Base-by-base conservation (phyloP, 805 yeast species). In the Kodamaea neixiangensis region DNA sequence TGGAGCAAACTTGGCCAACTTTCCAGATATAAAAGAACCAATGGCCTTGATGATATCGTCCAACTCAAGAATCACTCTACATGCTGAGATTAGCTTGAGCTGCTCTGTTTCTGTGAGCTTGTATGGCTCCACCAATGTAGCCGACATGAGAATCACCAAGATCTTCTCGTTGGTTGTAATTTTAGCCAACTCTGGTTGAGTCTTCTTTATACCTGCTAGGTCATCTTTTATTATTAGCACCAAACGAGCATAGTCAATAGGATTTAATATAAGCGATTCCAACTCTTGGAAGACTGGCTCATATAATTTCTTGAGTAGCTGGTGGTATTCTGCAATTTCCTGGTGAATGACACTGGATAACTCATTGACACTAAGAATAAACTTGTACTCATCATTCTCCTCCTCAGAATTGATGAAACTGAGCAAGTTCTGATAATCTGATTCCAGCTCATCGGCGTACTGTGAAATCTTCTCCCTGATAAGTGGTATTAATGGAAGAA, bases 61-160 rank as follows among this genome's bases (percentile, higher is more conserved):
- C 10, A 89, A 68, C 7, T 71, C 68, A 3, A 78, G 47, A 1
- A 87, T 61, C 2, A 80, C 61, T 2, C 73, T 68, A 55, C 88
- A 80, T 0, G 83, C 79, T 4, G 68, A 65, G 3, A 60, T 17
- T 1, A 88, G 61, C 3, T 62, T 61, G 0, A 58, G 56, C 48
- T 81, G 55, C 46, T 77, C 78, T 0, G 58, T 54, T 0, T 59
- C 64, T 1, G 66, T 47, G 0, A 62, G 55, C 5, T 19, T 38
- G 15, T 38, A 20, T 2, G 51, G 48, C 14, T 45, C 39, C n/a
- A 38, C 34, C 25, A 48, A 79, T 19, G 78, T 61, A 0, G 87
- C 83, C 0, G 96, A 80, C 86, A 92, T 88, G 1, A 86, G 80
- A 6, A 91, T 66, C 3, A 89, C 86, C 59, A 91, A 73, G 0